Percentiles rank a stretch among this genome's conserved stretches.
These are phyloP conservation scores for Hebeloma cylindrosporum DNA, from an alignment of 768 basidiomycete genomes.

Conservation along the genomic window DNA sequence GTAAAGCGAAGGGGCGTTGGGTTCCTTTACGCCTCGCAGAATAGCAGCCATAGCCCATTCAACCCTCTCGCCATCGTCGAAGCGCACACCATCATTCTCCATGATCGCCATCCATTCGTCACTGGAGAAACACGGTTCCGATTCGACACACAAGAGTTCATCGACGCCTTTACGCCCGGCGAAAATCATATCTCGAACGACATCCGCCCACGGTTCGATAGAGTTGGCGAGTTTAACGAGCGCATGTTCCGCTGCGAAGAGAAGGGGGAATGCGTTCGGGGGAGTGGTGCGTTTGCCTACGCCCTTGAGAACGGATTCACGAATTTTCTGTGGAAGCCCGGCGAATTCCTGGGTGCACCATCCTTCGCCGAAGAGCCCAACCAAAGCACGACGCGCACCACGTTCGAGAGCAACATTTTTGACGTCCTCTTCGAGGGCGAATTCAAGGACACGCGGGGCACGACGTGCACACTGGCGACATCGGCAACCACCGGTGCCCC, in stretches of 20 bases:
- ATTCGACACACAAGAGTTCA: slow-evolving; percentile 55
- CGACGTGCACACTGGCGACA: slow-evolving; percentile 83
- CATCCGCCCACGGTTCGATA: slow-evolving; percentile 74
- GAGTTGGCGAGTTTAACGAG: slow-evolving; percentile 50
- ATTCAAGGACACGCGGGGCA: slow-evolving; percentile 81
- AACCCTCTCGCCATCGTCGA: slow-evolving; percentile 77
- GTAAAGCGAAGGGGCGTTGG: slow-evolving; percentile 69
- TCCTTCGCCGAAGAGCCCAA: slow-evolving; percentile 83
- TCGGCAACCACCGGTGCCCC: slow-evolving; percentile 82
- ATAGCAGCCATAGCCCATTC: slow-evolving; percentile 72
- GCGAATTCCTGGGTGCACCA: slow-evolving; percentile 89
- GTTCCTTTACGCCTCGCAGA: slow-evolving; percentile 60
- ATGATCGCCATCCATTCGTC: slow-evolving; percentile 75
- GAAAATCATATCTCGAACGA: slow-evolving; percentile 65
- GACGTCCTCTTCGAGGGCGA: slow-evolving; percentile 75
- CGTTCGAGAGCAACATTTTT: slow-evolving; percentile 68
- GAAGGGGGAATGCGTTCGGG: slow-evolving; percentile 61
- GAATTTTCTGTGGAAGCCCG: slow-evolving; percentile 58
- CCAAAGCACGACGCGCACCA: slow-evolving; percentile 71
- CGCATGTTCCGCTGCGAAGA: slow-evolving; percentile 67
- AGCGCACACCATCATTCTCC: slow-evolving; percentile 68
- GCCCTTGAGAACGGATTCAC: slow-evolving; percentile 71
- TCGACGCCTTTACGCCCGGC: slow-evolving; percentile 62
- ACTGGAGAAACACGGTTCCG: slow-evolving; percentile 65
- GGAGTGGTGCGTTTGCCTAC: slow-evolving; percentile 69